Conservation (phyloP, 129 eudicot species). For the Lactuca sativa region DNA sequence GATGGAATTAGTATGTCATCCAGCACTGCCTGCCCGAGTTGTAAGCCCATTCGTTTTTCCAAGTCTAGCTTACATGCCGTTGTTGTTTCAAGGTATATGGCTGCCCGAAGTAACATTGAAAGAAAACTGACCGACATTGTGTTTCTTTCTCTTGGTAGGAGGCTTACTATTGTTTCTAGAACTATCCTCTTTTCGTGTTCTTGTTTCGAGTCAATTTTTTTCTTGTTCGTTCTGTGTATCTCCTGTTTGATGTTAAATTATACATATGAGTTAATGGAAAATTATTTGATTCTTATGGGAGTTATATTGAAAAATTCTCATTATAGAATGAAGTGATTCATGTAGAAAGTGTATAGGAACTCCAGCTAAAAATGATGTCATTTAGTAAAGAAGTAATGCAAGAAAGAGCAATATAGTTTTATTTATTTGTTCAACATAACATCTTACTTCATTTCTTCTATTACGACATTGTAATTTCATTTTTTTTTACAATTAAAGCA, state of each 20-base stretch:
- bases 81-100: constrained; percentile 75
- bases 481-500: no score
- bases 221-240: constrained; percentile 61
- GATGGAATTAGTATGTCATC: constrained; percentile 89
- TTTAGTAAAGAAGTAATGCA: no score
- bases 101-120: constrained; percentile 84
- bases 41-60: constrained; percentile 81
- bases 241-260: constrained; percentile 51
- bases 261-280: not conserved
- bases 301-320: not conserved
- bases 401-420: not conserved
- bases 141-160: constrained; percentile 79
- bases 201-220: constrained; percentile 58
- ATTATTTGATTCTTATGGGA: constrained; percentile 1
- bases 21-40: constrained; percentile 76
- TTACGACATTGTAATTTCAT: no score
- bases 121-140: constrained; percentile 84
- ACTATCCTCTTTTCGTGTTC: constrained; percentile 91
- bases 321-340: no score
- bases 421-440: not conserved
- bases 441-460: not conserved
- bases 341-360: no score
- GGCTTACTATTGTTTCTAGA: constrained; percentile 88
- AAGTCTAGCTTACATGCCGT: constrained; percentile 85
- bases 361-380: no score